Conservation (phyloP, 2,329 filamentous ascomycete species). For the Talaromyces sp. region DNA sequence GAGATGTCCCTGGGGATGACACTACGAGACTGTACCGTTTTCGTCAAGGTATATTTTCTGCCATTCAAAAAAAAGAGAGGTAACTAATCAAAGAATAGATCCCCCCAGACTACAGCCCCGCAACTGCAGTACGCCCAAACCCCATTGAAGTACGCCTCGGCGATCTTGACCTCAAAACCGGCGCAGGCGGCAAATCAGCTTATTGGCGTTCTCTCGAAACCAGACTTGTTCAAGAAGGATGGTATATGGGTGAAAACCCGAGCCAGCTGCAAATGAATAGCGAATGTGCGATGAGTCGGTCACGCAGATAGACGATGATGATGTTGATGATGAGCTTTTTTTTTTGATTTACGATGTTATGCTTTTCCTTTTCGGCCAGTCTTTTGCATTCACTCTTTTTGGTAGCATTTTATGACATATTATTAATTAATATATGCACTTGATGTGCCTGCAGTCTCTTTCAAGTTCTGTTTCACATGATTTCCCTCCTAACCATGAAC, state of each 20-base stretch:
- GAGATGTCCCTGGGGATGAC: conserved; percentile 71
- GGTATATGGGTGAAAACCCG: conserved; percentile 51
- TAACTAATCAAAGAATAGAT: conserved; percentile 22
- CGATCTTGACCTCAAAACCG: conserved; percentile 73
- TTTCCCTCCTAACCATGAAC: background rate
- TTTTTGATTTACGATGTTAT: background rate
- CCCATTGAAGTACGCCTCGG: conserved; percentile 54
- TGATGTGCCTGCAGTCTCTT: background rate
- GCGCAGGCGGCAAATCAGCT: conserved; percentile 55
- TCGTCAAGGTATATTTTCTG: conserved; percentile 51
- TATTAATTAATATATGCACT: background rate
- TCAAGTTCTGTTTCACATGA: background rate
- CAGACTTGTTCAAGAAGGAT: conserved; percentile 61
- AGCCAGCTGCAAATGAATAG: conserved; percentile 17
- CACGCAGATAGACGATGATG: background rate
- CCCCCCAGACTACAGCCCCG: conserved; percentile 22
- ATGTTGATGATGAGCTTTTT: no score
- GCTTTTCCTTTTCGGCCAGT: background rate
- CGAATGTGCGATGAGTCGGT: conserved; percentile 28
- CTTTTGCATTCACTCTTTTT: background rate
- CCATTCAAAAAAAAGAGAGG: background rate
- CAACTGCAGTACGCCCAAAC: no score
- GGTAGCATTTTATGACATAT: background rate
- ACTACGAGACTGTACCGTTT: conserved; percentile 72
- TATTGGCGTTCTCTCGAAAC: conserved; percentile 65